Conservation (phyloP, 345 rosid genomes). For the Linum lewisii region DNA sequence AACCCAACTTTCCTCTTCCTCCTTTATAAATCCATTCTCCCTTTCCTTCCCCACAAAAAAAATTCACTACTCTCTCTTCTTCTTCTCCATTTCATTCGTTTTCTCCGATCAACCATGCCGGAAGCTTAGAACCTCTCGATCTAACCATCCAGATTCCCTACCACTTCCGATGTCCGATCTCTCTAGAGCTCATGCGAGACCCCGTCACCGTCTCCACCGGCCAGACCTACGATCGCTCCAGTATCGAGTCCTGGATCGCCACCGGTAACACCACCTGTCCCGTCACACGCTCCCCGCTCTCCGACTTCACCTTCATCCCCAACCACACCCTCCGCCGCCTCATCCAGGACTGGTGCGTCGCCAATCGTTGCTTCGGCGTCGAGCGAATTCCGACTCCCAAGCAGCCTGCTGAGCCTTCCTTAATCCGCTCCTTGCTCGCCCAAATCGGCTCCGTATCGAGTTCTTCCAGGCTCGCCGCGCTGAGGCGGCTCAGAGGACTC, state of each 20-base stretch:
- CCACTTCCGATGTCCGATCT: slow-evolving; percentile 95
- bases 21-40: no score
- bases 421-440: slow-evolving; percentile 46
- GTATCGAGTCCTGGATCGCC: slow-evolving; percentile 95
- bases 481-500: slow-evolving; percentile 68
- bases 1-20: no score
- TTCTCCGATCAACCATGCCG: slow-evolving; percentile 28
- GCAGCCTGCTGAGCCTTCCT: slow-evolving; percentile 80
- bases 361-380: slow-evolving; percentile 65
- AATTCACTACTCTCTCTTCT: no score
- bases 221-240: slow-evolving; percentile 88
- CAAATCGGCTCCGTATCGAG: slow-evolving; percentile 46
- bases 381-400: slow-evolving; percentile 90
- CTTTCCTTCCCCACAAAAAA: no score
- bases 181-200: slow-evolving; percentile 93
- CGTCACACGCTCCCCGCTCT: slow-evolving; percentile 65
- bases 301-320: slow-evolving; percentile 81
- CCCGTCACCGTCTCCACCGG: slow-evolving; percentile 90
- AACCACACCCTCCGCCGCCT: slow-evolving; percentile 98
- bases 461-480: slow-evolving; percentile 55
- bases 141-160: slow-evolving; percentile 65
- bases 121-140: slow-evolving; percentile 73
- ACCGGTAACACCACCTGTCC: slow-evolving; percentile 92
- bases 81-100: background rate
- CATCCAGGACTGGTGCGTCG: slow-evolving; percentile 97